phyloP scores from a whole-genome alignment of 257 asterid genomes.

The Forsythia viridissima region DNA sequence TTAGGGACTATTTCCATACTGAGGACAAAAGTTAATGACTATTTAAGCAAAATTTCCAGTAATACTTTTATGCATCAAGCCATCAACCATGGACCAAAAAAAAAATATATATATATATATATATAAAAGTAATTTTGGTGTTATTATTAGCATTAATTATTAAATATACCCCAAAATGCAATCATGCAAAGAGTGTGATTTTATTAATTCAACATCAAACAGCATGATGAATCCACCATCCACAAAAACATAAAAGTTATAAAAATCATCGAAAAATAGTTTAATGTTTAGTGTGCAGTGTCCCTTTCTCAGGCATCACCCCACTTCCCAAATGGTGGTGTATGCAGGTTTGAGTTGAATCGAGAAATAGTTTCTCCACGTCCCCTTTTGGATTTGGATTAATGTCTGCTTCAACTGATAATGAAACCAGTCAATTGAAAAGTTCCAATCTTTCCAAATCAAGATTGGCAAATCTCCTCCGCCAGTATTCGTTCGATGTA shows the following conservation, averaged over 20 bases:
- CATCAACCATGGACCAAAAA: background rate
- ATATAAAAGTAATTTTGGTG: background rate
- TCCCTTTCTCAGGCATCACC: background rate
- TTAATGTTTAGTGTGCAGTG: background rate
- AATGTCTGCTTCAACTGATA: constrained; percentile 51
- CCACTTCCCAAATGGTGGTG: background rate
- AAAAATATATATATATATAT: background rate
- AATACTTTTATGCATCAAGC: background rate
- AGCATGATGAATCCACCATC: background rate
- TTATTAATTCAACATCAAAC: background rate
- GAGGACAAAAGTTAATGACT: too few relatives aligned
- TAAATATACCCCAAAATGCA: background rate
- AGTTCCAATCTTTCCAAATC: constrained; percentile 28
- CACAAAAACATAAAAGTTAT: background rate
- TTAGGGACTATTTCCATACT: too few relatives aligned
- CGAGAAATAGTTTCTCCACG: background rate
- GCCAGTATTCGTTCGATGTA: constrained; percentile 32
- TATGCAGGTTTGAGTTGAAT: background rate
- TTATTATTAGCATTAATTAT: background rate
- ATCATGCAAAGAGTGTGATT: background rate
- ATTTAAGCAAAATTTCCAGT: too few relatives aligned
- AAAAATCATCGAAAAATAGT: background rate
- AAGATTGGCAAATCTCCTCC: constrained; percentile 52
- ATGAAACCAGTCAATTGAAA: constrained; percentile 30
- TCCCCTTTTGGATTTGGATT: constrained; percentile 6